Evolutionary conservation across 129 eudicot genomes (phyloP).

Genomic region (Flaveria trinervia): DNA sequence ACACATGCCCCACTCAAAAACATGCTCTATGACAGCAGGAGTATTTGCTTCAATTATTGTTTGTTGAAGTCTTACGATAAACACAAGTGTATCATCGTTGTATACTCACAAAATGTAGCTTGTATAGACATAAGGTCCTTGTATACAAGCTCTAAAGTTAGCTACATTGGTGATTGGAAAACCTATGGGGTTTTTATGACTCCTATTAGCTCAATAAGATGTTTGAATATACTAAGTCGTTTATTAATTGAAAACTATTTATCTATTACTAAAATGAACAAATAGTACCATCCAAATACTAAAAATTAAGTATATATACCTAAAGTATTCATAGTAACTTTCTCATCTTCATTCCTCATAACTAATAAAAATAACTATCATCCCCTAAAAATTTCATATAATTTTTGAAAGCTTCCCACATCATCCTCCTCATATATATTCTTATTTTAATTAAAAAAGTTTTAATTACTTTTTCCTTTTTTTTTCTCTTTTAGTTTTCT

Average conservation of each 20-base stretch:
- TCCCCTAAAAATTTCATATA: no score
- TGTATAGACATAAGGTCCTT: neutral
- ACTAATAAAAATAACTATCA: no score
- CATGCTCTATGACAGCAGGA: conserved; percentile 21
- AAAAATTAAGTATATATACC: neutral
- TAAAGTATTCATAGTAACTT: neutral
- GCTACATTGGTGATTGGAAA: no score
- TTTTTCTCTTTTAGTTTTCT: no score
- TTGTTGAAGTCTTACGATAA: conserved; percentile 1
- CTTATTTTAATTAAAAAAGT: no score
- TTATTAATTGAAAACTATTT: neutral
- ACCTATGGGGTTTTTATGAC: no score
- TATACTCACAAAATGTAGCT: neutral
- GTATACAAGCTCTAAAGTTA: no score
- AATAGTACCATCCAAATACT: neutral
- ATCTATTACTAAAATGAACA: neutral
- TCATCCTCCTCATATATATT: no score
- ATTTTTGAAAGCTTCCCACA: no score
- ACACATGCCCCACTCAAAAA: conserved; percentile 21
- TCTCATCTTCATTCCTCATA: no score
- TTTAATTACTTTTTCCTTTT: no score
- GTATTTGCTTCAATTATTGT: conserved; percentile 4
- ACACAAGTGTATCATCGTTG: neutral
- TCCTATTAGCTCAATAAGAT: neutral
- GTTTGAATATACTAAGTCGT: neutral